Conservation (phyloP, 768 basidiomycete genomes). For the Tulasnella sp. region DNA sequence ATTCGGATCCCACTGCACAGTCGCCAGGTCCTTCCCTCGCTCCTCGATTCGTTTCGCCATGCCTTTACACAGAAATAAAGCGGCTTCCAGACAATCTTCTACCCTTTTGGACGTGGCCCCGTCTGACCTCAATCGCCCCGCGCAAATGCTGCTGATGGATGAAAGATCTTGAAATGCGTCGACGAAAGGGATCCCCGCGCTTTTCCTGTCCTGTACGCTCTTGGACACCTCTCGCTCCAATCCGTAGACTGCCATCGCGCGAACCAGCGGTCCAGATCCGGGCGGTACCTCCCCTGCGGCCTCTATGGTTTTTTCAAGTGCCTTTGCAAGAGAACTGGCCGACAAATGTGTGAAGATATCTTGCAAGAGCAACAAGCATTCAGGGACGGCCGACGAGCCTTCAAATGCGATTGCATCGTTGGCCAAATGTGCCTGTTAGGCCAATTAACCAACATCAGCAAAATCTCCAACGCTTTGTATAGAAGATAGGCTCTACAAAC, state of each 20-base stretch:
- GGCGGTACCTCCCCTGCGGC: neutral
- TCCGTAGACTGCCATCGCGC: slow-evolving; percentile 1
- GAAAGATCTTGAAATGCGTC: slow-evolving; percentile 47
- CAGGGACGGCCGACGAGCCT: neutral
- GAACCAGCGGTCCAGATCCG: neutral
- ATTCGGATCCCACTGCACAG: slow-evolving; percentile 46
- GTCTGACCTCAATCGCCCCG: slow-evolving; percentile 19
- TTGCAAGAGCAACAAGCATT: neutral
- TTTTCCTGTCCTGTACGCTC: slow-evolving; percentile 19
- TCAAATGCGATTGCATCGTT: neutral
- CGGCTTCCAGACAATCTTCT: slow-evolving; percentile 43
- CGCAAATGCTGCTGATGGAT: slow-evolving; percentile 38
- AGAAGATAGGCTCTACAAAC: slow-evolving; percentile 37
- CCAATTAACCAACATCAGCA: neutral
- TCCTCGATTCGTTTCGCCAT: neutral
- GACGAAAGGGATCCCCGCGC: slow-evolving; percentile 40
- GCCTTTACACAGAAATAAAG: slow-evolving; percentile 40
- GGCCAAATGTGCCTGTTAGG: neutral
- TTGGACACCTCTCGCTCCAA: neutral
- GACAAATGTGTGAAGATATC: neutral
- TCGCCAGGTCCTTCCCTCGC: neutral
- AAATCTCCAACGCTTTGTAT: neutral
- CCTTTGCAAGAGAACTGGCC: neutral
- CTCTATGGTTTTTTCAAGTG: neutral
- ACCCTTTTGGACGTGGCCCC: slow-evolving; percentile 23